Evolutionary conservation across 352 stramenopile species (phyloP).

Genomic region (Globisporangium lucens): DNA sequence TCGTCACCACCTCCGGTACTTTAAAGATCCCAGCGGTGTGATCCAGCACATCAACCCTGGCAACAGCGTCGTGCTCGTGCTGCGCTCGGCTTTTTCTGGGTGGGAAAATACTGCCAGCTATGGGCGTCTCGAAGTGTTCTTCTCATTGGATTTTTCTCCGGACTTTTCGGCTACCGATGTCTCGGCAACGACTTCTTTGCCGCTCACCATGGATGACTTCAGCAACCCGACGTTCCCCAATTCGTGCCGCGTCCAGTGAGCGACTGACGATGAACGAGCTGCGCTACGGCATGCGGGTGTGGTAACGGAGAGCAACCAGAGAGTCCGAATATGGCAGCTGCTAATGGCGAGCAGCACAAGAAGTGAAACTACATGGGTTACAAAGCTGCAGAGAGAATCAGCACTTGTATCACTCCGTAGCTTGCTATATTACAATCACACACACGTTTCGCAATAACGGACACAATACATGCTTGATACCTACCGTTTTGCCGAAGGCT

Average conservation of each 20-base stretch:
- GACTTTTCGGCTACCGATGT: background rate
- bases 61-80: background rate
- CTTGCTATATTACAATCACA: background rate
- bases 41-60: background rate
- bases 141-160: background rate
- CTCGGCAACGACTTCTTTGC: background rate
- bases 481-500: background rate
- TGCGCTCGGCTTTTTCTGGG: background rate
- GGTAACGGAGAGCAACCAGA: background rate
- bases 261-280: background rate
- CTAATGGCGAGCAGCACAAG: too few relatives aligned
- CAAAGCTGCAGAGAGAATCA: background rate
- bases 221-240: constrained; percentile 1
- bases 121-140: background rate
- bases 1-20: background rate
- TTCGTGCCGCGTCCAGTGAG: background rate
- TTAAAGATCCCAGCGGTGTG: background rate
- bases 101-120: background rate
- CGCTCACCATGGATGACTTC: background rate
- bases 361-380: background rate
- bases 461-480: background rate
- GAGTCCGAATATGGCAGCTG: too few relatives aligned
- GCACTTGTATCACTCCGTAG: background rate
- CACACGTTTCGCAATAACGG: background rate
- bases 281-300: background rate